A percentile compares a stretch with the other conserved stretches of the same genome.
Evolutionary conservation across 805 yeast species (phyloP).

Genomic region (Candida wancherniae): DNA sequence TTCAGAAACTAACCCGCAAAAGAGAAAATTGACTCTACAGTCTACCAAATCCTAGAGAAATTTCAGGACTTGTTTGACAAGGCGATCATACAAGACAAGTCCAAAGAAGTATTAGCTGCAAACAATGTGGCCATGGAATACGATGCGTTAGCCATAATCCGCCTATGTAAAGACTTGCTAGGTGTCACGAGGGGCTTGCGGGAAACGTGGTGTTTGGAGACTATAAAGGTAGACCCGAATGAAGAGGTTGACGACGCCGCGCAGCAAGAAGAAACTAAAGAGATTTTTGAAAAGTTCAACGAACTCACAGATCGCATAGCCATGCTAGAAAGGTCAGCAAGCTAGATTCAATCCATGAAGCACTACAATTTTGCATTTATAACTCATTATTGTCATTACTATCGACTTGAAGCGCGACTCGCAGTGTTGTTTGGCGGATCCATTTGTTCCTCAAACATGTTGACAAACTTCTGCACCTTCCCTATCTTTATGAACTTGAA

Average conservation of each 20-base stretch:
- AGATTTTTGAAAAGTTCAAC: constrained; percentile 28
- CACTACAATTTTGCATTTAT: no score
- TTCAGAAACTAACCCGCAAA: constrained; percentile 18
- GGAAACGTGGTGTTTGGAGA: constrained; percentile 57
- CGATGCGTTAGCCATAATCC: constrained; percentile 45
- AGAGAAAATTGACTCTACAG: constrained; percentile 49
- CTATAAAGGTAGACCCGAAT: constrained; percentile 33
- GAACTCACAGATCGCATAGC: constrained; percentile 14
- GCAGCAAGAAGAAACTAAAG: constrained; percentile 20
- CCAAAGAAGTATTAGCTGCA: constrained; percentile 42
- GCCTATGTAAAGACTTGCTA: constrained; percentile 50
- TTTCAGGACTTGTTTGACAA: constrained; percentile 51
- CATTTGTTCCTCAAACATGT: constrained; percentile 36
- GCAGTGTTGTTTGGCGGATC: constrained; percentile 11
- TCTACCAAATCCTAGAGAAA: constrained; percentile 48
- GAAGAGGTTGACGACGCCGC: constrained; percentile 12
- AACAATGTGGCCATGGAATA: constrained; percentile 54
- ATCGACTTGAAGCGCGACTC: no score
- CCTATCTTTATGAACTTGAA: constrained; percentile 43
- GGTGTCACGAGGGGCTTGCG: constrained; percentile 45
- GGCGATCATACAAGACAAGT: constrained; percentile 37
- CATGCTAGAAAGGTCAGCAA: constrained; percentile 5
- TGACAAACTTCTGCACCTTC: constrained; percentile 42
- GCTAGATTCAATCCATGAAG: neutral
- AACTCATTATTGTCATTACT: no score